Base-by-base conservation (phyloP, 257 asterid species). In the Primulina eburnea region DNA sequence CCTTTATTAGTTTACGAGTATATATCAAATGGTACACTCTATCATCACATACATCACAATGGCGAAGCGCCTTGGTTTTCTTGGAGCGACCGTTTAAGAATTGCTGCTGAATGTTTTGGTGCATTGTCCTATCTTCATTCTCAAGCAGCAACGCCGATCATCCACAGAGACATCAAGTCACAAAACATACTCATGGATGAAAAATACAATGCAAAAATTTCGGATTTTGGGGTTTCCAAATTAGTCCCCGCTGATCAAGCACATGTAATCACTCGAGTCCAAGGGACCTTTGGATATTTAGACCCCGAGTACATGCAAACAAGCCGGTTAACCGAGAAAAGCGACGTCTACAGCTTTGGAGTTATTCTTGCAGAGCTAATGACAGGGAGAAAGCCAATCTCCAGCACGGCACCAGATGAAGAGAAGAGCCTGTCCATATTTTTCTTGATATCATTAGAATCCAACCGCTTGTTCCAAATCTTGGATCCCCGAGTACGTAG, bases 161-260 rank as follows among this genome's bases (percentile, higher is more conserved):
- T 43, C n/a, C 53, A 43, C 53, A 12, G n/a, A 60, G 84, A 79
- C 60, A 71, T 76, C 20, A 79, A 79, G 34, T 75, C 78, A 4
- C 28, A 81, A 17, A 79, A 79, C 34, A 72, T 76, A 33, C 63
- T 79, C 10, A 1, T 83, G 2, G 84, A 83, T 24, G 74, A 74
- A 26, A 28, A 37, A 30, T 72, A 68, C 34, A 78, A 75, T 0
- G 75, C 88, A 0, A 87, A 87, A 32, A 83, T 84, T 52, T 60
- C 87, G 2, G 87, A 87, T 81, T 87, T 87, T 8, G 92, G 92
- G 12, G 87, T 84, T 0, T 87, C 92, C 2, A 86, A 86, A 70
- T 28, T 83, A 38, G 79, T 86, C 20, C 84, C 87, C 0, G 43
- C 78, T 29, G 92, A 86, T 60, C 87, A 76, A 75, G 73, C 84